A percentile compares a stretch with the other conserved stretches of the same genome.
Conservation (phyloP, 352 stramenopile genomes). For the Phytophthora sojae region DNA sequence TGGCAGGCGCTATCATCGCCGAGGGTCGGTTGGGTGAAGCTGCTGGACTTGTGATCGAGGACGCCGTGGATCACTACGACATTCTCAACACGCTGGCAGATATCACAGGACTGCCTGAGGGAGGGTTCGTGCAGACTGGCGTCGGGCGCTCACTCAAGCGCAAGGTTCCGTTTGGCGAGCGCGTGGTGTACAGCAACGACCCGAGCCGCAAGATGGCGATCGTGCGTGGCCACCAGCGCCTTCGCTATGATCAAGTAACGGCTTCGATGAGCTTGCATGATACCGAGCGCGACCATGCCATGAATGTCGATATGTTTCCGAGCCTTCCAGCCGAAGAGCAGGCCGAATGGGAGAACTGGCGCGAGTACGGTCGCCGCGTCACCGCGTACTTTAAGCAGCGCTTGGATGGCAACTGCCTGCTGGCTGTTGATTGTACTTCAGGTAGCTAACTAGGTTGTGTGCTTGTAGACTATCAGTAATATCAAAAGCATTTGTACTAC, state of each 20-base stretch:
- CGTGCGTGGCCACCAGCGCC: slow-evolving; percentile 49
- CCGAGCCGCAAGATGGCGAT: slow-evolving; percentile 54
- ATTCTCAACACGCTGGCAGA: slow-evolving; percentile 68
- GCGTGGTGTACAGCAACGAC: slow-evolving; percentile 62
- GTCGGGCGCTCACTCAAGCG: slow-evolving; percentile 67
- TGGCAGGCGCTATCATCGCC: slow-evolving; percentile 53
- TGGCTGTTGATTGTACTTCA: slow-evolving; percentile 13
- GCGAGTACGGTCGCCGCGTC: slow-evolving; percentile 35
- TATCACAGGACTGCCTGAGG: slow-evolving; percentile 54
- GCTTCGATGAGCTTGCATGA: slow-evolving; percentile 54
- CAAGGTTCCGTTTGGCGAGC: slow-evolving; percentile 21
- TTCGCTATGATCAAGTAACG: slow-evolving; percentile 49
- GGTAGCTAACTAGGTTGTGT: slow-evolving; percentile 2
- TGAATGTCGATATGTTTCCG: slow-evolving; percentile 44
- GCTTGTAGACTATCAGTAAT: no score
- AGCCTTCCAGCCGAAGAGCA: slow-evolving; percentile 19
- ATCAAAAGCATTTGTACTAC: no score
- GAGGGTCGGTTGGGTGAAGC: slow-evolving; percentile 50
- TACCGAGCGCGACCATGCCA: slow-evolving; percentile 41
- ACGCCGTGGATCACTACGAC: slow-evolving; percentile 57
- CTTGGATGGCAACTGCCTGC: slow-evolving; percentile 41
- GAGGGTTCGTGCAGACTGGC: slow-evolving; percentile 59
- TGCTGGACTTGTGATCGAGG: slow-evolving; percentile 46
- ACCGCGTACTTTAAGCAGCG: slow-evolving; percentile 53
- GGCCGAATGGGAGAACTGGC: slow-evolving; percentile 37